Evolutionary conservation across 495 filamentous ascomycete species (phyloP).

Genomic region (Echria macrotheca): DNA sequence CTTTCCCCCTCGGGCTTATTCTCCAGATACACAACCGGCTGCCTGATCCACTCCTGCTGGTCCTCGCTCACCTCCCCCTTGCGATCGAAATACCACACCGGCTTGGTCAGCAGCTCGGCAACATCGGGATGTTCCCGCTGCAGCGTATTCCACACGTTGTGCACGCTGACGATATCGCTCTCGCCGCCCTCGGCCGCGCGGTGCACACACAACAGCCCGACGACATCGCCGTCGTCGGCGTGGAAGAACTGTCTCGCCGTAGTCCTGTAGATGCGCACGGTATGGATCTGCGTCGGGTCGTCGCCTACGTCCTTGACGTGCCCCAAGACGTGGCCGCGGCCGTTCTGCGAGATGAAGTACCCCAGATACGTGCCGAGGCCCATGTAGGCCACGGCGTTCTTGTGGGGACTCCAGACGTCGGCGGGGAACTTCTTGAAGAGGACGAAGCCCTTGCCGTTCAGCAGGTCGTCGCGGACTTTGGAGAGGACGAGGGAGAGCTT

Average conservation of each 20-base stretch:
- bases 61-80: conserved; percentile 77
- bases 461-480: conserved; percentile 59
- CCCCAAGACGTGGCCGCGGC: conserved; percentile 79
- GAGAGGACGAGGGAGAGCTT: conserved; percentile 51
- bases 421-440: conserved; percentile 84
- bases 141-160: conserved; percentile 78
- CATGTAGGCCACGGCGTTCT: conserved; percentile 84
- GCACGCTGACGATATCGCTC: conserved; percentile 71
- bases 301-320: conserved; percentile 90
- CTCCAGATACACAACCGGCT: conserved; percentile 70
- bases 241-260: conserved; percentile 79
- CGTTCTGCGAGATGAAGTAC: conserved; percentile 82
- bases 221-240: conserved; percentile 74
- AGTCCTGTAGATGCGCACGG: conserved; percentile 83
- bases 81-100: conserved; percentile 91
- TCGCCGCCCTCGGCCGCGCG: conserved; percentile 78
- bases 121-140: conserved; percentile 73
- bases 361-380: conserved; percentile 82
- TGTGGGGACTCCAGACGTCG: conserved; percentile 66
- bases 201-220: conserved; percentile 79
- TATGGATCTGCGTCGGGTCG: conserved; percentile 72
- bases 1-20: conserved; percentile 34
- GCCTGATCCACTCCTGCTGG: conserved; percentile 69
- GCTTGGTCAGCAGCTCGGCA: conserved; percentile 63
- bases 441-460: conserved; percentile 84